Base-by-base conservation (phyloP, 2,329 filamentous ascomycete species). In the Raffaelea deltoideospora region DNA sequence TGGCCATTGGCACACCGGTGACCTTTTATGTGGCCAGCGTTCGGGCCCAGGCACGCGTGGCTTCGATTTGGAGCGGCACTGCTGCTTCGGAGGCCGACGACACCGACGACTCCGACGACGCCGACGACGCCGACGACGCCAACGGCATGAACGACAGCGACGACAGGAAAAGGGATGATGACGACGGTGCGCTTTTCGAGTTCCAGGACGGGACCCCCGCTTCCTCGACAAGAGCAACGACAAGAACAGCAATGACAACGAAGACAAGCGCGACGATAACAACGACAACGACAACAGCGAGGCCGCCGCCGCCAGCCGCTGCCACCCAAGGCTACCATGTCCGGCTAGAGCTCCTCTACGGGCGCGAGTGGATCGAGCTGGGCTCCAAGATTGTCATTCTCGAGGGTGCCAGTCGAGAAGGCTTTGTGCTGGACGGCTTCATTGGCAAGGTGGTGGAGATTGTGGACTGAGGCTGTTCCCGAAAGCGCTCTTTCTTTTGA, bases 21-120 rank as follows among this genome's bases (percentile, higher is more conserved):
- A 86, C 92, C 22, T 72, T 88, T 1, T 96, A 95, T 50, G 73
- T 87, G 29, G 85, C 84, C 15, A 95, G 86, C 50, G 77, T 96
- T 13, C 72, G 88, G 9, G 80, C 86, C 2, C 75, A 81, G 0
- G 87, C 85, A 1, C 77, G 79, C 41, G 72, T 96, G 1, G 53
- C 22, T 41, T 47, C 38, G 29, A 40, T 48, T 47, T 37, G 45
- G 45, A 23, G 43, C 7, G 47, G 47, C 10, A 45, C 47, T 23
- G 48, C 49, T 17, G 33, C 48, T 3, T 47, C 51, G 19, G 41
- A 34, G 45, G 40, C 9, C 10, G 9, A 28, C 5, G 9, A 11
- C 9, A 20, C 10, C 2, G 14, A 20, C 18, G 17, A 17, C 13
- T 23, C 39, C 48, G 42, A 34, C 50, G 28, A 19, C 8, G 13